Evolutionary conservation across 345 rosid genomes (phyloP).

Genomic region (Aquilaria malaccensis): DNA sequence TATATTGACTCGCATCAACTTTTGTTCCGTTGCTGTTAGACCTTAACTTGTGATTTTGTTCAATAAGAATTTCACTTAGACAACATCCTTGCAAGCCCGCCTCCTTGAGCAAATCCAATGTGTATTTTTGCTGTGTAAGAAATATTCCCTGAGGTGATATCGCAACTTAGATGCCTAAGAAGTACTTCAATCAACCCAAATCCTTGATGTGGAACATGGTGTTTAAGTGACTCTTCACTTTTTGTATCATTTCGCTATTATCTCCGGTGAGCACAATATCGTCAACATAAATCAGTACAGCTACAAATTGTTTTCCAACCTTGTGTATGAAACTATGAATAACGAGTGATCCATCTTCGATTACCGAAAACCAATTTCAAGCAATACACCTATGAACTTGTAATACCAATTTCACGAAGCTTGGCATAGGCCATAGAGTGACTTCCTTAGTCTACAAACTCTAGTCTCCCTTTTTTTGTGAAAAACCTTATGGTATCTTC

Average conservation of each 20-base stretch:
- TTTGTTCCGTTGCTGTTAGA: neutral
- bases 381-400: neutral
- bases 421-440: neutral
- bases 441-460: too few relatives aligned
- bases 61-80: neutral
- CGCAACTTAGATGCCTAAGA: neutral
- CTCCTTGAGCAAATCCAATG: neutral
- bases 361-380: too few relatives aligned
- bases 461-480: too few relatives aligned
- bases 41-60: neutral
- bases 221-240: too few relatives aligned
- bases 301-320: neutral
- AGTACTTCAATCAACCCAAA: neutral
- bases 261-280: neutral
- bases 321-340: too few relatives aligned
- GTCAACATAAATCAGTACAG: neutral
- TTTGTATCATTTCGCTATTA: too few relatives aligned
- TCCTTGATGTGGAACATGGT: neutral
- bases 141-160: neutral
- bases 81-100: neutral
- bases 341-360: neutral
- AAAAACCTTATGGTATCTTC: too few relatives aligned
- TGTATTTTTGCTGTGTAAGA: too few relatives aligned
- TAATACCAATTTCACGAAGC: neutral
- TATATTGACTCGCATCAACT: too few relatives aligned